A percentile compares a stretch with the other conserved stretches of the same genome.
Conservation (phyloP, 1,284 basidiomycete species). For the Moniliophthora roreri region DNA sequence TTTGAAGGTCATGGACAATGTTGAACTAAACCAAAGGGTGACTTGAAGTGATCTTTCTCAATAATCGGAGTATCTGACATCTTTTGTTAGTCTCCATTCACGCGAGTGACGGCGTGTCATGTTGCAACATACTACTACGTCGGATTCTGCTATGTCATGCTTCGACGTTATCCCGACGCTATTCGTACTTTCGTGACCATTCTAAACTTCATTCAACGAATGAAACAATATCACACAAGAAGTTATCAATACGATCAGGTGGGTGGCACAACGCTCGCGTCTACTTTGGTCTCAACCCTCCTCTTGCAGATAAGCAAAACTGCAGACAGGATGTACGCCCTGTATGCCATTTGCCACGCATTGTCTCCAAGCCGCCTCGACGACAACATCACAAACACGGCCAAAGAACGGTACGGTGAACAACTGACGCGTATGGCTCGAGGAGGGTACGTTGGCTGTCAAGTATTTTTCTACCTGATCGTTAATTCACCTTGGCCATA, state of each 20-base stretch:
- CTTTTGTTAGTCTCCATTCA: conserved; percentile 67
- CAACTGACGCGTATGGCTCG: conserved; percentile 86
- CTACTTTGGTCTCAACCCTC: not conserved
- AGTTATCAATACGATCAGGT: conserved; percentile 96
- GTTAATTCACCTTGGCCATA: conserved; percentile 22
- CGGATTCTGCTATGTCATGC: conserved; percentile 95
- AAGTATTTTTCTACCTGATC: not conserved
- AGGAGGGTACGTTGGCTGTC: conserved; percentile 51
- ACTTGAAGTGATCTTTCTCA: not conserved
- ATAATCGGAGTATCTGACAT: conserved; percentile 13
- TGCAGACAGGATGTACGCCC: conserved; percentile 95
- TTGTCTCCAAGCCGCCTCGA: conserved; percentile 89
- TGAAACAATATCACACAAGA: conserved; percentile 93
- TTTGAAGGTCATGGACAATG: conserved; percentile 92
- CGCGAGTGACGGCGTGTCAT: conserved; percentile 92
- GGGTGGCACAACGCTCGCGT: conserved; percentile 2
- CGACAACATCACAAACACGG: conserved; percentile 91
- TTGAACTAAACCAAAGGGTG: conserved; percentile 88
- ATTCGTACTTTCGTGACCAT: conserved; percentile 92
- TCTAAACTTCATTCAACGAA: conserved; percentile 90
- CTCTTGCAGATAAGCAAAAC: conserved; percentile 86
- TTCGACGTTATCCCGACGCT: conserved; percentile 93
- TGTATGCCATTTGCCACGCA: conserved; percentile 92
- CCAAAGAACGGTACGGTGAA: conserved; percentile 93
- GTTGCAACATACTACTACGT: conserved; percentile 95